Evolutionary conservation across 306 rosid species (phyloP).

Genomic region (Prinsepia uniflora): DNA sequence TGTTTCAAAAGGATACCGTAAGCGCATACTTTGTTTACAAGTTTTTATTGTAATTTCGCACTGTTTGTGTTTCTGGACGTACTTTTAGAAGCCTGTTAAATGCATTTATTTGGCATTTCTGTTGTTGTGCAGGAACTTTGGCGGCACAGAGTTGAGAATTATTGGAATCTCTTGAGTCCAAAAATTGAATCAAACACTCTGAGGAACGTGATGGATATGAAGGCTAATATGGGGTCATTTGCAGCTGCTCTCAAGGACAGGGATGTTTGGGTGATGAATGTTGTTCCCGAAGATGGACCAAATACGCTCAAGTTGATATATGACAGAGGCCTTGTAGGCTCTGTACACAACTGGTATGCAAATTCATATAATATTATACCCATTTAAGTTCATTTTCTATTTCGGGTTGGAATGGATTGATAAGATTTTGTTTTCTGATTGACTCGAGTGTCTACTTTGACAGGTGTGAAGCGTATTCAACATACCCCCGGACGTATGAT

Average conservation of each 20-base stretch:
- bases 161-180: slow-evolving; percentile 75
- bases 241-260: slow-evolving; percentile 84
- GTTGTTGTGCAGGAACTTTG: slow-evolving; percentile 61
- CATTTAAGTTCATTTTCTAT: not conserved
- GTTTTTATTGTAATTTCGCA: slow-evolving; percentile 6
- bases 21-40: slow-evolving; percentile 13
- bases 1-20: slow-evolving; percentile 88
- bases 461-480: slow-evolving; percentile 90
- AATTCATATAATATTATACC: not conserved
- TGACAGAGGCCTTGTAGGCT: slow-evolving; percentile 92
- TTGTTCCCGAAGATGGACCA: slow-evolving; percentile 76
- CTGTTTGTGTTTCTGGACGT: not conserved
- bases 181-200: slow-evolving; percentile 56
- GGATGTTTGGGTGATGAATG: slow-evolving; percentile 97
- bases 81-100: not conserved
- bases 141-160: slow-evolving; percentile 71
- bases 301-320: slow-evolving; percentile 82
- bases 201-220: slow-evolving; percentile 96
- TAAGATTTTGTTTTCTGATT: slow-evolving; percentile 13
- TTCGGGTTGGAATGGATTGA: not conserved
- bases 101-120: slow-evolving; percentile 23
- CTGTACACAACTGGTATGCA: slow-evolving; percentile 71
- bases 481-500: slow-evolving; percentile 92
- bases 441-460: slow-evolving; percentile 21
- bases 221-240: slow-evolving; percentile 84